Percentiles rank a stretch among this genome's conserved stretches.
Evolutionary conservation across 345 rosid genomes (phyloP).

Genomic region (Pelargonium nanum): DNA sequence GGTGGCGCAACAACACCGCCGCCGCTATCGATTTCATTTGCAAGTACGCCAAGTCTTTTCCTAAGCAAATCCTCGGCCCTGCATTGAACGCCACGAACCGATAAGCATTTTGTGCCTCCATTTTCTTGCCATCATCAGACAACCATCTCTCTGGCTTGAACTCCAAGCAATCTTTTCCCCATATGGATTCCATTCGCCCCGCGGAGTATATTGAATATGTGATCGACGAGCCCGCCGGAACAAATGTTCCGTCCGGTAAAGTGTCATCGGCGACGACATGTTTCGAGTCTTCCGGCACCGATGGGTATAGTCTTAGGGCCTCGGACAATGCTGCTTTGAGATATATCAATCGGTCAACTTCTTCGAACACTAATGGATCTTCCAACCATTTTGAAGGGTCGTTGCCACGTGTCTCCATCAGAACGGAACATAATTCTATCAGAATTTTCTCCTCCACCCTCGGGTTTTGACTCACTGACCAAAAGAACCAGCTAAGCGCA

Average conservation of each 20-base stretch:
- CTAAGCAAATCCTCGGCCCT: slow-evolving; percentile 43
- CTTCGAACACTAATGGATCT: slow-evolving; percentile 34
- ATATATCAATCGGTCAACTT: slow-evolving; percentile 31
- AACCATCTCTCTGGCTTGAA: slow-evolving; percentile 41
- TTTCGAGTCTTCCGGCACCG: slow-evolving; percentile 43
- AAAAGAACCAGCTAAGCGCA: slow-evolving; percentile 41
- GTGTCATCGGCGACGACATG: slow-evolving; percentile 32
- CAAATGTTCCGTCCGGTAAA: slow-evolving; percentile 23
- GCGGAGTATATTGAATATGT: slow-evolving; percentile 31
- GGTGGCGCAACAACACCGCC: slow-evolving; percentile 30
- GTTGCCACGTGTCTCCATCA: slow-evolving; percentile 30
- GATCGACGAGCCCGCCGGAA: slow-evolving; percentile 36
- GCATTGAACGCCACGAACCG: slow-evolving; percentile 35
- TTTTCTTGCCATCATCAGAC: slow-evolving; percentile 17
- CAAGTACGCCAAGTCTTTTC: slow-evolving; percentile 37
- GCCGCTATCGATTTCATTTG: slow-evolving; percentile 42
- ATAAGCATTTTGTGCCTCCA: slow-evolving; percentile 16
- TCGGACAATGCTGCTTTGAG: slow-evolving; percentile 38
- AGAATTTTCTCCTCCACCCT: slow-evolving; percentile 29
- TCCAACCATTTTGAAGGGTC: slow-evolving; percentile 31
- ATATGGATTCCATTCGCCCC: slow-evolving; percentile 29
- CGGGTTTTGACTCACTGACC: slow-evolving; percentile 22
- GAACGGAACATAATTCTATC: slow-evolving; percentile 22
- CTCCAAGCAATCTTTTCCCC: slow-evolving; percentile 42
- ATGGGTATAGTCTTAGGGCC: slow-evolving; percentile 37